Percentiles rank a stretch among this genome's conserved stretches.
These are phyloP conservation scores for Phlebiopsis flavidoalba DNA, from an alignment of 768 basidiomycete species.

Conservation along the genomic window DNA sequence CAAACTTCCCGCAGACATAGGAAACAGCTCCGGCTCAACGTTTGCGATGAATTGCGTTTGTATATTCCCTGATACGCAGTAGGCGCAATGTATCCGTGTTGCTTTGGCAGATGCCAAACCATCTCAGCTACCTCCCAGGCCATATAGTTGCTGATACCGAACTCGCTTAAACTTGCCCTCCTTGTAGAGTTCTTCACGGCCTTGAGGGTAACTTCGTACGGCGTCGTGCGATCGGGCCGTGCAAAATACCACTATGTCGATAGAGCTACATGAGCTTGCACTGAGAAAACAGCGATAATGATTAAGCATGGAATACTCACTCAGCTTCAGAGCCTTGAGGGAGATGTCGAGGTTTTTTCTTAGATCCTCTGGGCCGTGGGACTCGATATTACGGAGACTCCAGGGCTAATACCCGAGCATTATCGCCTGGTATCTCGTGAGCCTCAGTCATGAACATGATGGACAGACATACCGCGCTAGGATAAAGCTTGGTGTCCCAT, in stretches of 20 bases:
- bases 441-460: too few relatives aligned
- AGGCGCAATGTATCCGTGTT: constrained; percentile 42
- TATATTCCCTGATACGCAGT: constrained; percentile 46
- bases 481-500: constrained; percentile 57
- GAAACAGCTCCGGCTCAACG: constrained; percentile 34
- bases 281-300: background rate
- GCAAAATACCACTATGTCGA: constrained; percentile 48
- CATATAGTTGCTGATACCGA: constrained; percentile 41
- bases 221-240: constrained; percentile 37
- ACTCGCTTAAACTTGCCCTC: constrained; percentile 47
- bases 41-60: constrained; percentile 36
- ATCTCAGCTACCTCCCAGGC: constrained; percentile 46
- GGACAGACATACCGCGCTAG: background rate
- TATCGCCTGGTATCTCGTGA: too few relatives aligned
- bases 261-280: constrained; percentile 9
- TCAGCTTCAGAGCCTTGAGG: constrained; percentile 44
- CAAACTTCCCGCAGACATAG: constrained; percentile 38
- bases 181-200: constrained; percentile 44
- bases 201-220: constrained; percentile 42
- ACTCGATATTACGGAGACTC: background rate
- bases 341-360: constrained; percentile 29
- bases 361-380: constrained; percentile 22
- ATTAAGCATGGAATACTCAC: constrained; percentile 22
- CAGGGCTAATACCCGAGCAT: background rate
- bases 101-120: constrained; percentile 30